Evolutionary conservation across 1,284 basidiomycete species (phyloP).

Genomic region (Peniophora sp.): DNA sequence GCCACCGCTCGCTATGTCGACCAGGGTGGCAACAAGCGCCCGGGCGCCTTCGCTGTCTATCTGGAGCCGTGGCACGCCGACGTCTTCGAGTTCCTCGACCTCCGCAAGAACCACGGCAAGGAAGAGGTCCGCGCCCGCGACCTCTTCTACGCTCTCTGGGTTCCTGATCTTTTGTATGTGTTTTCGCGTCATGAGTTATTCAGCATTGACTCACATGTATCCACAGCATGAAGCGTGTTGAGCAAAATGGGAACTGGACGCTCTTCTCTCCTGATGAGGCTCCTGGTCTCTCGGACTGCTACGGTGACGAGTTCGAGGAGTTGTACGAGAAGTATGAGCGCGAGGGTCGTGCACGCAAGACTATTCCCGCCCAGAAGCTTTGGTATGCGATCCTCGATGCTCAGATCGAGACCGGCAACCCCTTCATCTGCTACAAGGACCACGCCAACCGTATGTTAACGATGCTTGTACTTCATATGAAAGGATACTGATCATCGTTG

Average conservation of each 20-base stretch:
- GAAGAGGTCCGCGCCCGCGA: constrained; percentile 97
- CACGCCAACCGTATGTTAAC: constrained; percentile 70
- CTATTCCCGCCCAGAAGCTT: constrained; percentile 93
- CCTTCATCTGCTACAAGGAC: constrained; percentile 99
- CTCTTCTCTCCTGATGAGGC: constrained; percentile 98
- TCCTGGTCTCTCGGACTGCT: constrained; percentile 84
- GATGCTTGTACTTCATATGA: background rate
- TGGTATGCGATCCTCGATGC: constrained; percentile 98
- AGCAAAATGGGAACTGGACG: constrained; percentile 86
- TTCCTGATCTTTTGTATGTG: constrained; percentile 90
- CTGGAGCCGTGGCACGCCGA: constrained; percentile 98
- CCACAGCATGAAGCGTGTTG: constrained; percentile 85
- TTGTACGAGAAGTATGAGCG: constrained; percentile 89
- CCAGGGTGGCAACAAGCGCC: constrained; percentile 99
- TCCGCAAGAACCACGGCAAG: constrained; percentile 99
- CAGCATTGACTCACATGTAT: constrained; percentile 6
- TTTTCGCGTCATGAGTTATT: background rate
- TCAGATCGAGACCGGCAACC: constrained; percentile 96
- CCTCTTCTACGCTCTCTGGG: constrained; percentile 98
- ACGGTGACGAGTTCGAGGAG: constrained; percentile 87
- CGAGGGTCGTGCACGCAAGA: constrained; percentile 84
- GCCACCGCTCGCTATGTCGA: constrained; percentile 99
- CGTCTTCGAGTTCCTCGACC: constrained; percentile 95
- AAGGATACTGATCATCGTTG: constrained; percentile 2
- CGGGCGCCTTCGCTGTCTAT: constrained; percentile 97